Base-by-base conservation (phyloP, 2,329 filamentous ascomycete genomes). In the Hymenoscyphus scutula region DNA sequence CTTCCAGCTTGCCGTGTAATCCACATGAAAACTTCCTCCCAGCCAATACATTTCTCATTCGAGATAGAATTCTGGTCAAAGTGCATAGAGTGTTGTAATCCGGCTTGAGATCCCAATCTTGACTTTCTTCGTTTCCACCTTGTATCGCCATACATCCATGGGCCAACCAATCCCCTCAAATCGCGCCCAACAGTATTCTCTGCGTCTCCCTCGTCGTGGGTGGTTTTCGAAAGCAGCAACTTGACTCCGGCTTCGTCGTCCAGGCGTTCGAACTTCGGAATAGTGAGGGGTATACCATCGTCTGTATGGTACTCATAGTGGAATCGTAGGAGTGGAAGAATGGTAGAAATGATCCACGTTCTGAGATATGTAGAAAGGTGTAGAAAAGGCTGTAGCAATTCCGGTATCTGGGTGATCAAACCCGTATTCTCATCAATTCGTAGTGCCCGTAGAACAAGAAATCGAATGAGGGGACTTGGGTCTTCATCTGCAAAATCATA, bases 381-480 rank as follows among this genome's bases (percentile, higher is more conserved):
- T 17, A 92, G 77, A 72, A 92, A 93, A 0, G 90, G 89, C 25
- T 81, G 77, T 19, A 92, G 77, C 32, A 94, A 79, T n/a, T 81
- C 79, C 0, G 88, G 86, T 1, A 92, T 74, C 67, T 89, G 82
- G n/a, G 81, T 79, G 23, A 93, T 78, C 64, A 92, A 77, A n/a
- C 90, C 90, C 1, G 89, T 88, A 73, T 90, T 84, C 59, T 84
- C 77, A 71, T 93, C 89, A 65, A 94, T 86, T 41, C 82, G 82
- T 70, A 89, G 83, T 5, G 89, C 82, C 62, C 90, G 83, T 66
- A 86, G 84, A 56, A 91, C 80, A 5, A 94, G 75, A 72, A 93
- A 94, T 1, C 81, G 77, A 6, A 81, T 81, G 7, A 91, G 72
- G 1, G 79, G 71, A 64, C 91, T 87, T 11, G 82, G 73, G 1